phyloP scores from a whole-genome alignment of 2,329 filamentous ascomycete genomes.

The Plenodomus tracheiphilus region DNA sequence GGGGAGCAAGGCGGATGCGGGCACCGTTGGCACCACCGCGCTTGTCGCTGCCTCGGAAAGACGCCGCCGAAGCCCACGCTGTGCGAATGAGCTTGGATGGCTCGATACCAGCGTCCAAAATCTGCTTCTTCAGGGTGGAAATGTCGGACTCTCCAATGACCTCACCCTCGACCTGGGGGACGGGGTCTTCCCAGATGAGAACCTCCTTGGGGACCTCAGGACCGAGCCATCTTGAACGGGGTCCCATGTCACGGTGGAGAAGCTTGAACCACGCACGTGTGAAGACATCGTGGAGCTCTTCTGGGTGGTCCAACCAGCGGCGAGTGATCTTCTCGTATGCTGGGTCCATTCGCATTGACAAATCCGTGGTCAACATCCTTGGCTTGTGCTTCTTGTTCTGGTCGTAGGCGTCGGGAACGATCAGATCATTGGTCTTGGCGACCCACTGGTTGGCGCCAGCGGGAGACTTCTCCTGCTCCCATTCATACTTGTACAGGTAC shows the following conservation, averaged over 20 bases:
- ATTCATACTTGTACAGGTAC: conserved; percentile 77
- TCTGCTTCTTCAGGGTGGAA: conserved; percentile 67
- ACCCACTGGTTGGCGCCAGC: conserved; percentile 78
- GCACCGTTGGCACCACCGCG: conserved; percentile 81
- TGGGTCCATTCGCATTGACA: conserved; percentile 72
- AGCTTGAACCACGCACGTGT: conserved; percentile 82
- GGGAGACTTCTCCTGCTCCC: conserved; percentile 75
- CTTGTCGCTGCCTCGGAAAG: conserved; percentile 67
- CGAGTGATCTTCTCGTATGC: conserved; percentile 76
- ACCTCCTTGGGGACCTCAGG: conserved; percentile 73
- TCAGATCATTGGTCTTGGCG: conserved; percentile 66
- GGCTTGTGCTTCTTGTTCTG: conserved; percentile 71
- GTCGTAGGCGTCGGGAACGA: conserved; percentile 74
- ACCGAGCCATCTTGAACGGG: conserved; percentile 69
- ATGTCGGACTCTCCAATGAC: conserved; percentile 66
- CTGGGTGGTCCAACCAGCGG: conserved; percentile 68
- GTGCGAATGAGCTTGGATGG: conserved; percentile 63
- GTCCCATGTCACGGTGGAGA: conserved; percentile 78
- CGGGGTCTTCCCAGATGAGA: conserved; percentile 74
- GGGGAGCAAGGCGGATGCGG: conserved; percentile 73
- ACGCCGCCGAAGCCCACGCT: conserved; percentile 43
- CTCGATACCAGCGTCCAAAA: conserved; percentile 65
- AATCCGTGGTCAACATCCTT: conserved; percentile 76
- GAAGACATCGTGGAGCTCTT: conserved; percentile 71
- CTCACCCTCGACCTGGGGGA: conserved; percentile 63